Base-by-base conservation (phyloP, 1,284 basidiomycete genomes). In the Apiotrichum montevideense region DNA sequence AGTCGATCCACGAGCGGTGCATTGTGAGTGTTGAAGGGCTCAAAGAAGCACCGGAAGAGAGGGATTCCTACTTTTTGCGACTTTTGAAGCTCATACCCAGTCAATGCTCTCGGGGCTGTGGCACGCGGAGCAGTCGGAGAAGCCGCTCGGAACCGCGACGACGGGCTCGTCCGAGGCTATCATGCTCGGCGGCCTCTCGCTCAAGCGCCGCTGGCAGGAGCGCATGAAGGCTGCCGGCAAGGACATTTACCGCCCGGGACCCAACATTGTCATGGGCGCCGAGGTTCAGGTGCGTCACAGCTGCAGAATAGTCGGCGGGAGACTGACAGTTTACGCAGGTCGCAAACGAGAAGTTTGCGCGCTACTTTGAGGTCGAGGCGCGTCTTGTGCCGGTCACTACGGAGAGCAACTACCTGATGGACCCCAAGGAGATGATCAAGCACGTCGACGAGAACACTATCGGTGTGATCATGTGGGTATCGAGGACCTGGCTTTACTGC, bases 131-230 rank as follows among this genome's bases (percentile, higher is more conserved):
- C 82, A 84, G 39, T 76, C 81, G 6, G 81, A 84, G 57, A 78
- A 86, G 54, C 88, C 90, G 0, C 84, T 93, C 55, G 91, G 91
- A 6, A 95, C 93, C 0, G 92, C 94, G 0, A 96, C 93, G 3
- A 95, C 93, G 1, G 94, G 94, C 6, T 92, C 89, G 0, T 93
- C 78, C 21, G 92, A 96, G 76, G 93, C 90, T 2, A 90, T 94
- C 67, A 90, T 93, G 77, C 86, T 96, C 6, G 93, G 90, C 14
- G 93, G 92, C 46, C 83, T 98, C 21, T 90, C 94, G 14, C 88
- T 97, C 85, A 98, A 98, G 79, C 88, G 87, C 68, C 82, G 86
- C 49, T 97, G 94, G 94, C 93, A 97, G 75, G 85, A 85, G 62
- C 86, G 84, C 70, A 86, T 87, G 75, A 93, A 92, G 77, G 86